A percentile compares a stretch with the other conserved stretches of the same genome.
phyloP scores from a whole-genome alignment of 2,329 filamentous ascomycete species.

The Penicillium decumbens region DNA sequence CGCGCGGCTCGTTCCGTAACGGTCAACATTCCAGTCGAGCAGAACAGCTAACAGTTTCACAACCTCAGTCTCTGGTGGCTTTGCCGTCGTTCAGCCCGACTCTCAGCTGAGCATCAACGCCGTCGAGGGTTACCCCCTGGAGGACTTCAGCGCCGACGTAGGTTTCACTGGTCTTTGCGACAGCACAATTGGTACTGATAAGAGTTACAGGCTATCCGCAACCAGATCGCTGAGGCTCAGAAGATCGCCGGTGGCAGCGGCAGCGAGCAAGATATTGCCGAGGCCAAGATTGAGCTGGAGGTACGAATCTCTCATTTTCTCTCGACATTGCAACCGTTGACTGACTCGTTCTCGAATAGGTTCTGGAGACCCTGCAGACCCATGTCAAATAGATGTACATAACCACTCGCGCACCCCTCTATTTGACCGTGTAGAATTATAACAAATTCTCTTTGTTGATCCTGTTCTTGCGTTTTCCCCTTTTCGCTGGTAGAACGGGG shows the following conservation, averaged over 20 bases:
- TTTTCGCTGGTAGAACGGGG: constrained; percentile 8
- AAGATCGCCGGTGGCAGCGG: constrained; percentile 87
- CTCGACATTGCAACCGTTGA: background rate
- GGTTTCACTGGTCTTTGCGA: constrained; percentile 14
- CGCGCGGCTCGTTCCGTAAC: constrained; percentile 2
- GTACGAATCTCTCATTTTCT: constrained; percentile 48
- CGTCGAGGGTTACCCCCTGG: constrained; percentile 87
- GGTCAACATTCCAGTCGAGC: constrained; percentile 7
- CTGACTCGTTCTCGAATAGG: constrained; percentile 30
- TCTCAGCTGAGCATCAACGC: constrained; percentile 97
- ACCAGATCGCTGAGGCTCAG: constrained; percentile 90
- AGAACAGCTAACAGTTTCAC: constrained; percentile 17
- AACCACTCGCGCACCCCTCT: constrained; percentile 31
- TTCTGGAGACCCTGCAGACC: constrained; percentile 48
- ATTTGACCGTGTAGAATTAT: constrained; percentile 41
- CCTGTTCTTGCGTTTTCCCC: constrained; percentile 5
- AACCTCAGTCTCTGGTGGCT: constrained; percentile 80
- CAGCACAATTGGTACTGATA: background rate
- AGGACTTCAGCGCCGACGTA: constrained; percentile 89
- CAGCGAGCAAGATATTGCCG: constrained; percentile 94
- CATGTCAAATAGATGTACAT: constrained; percentile 48
- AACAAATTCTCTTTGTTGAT: constrained; percentile 30
- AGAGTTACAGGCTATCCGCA: constrained; percentile 61
- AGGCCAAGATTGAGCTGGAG: constrained; percentile 99
- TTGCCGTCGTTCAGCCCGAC: constrained; percentile 93